Evolutionary conservation across 768 basidiomycete genomes (phyloP).

Genomic region (Lyophyllum decastes): DNA sequence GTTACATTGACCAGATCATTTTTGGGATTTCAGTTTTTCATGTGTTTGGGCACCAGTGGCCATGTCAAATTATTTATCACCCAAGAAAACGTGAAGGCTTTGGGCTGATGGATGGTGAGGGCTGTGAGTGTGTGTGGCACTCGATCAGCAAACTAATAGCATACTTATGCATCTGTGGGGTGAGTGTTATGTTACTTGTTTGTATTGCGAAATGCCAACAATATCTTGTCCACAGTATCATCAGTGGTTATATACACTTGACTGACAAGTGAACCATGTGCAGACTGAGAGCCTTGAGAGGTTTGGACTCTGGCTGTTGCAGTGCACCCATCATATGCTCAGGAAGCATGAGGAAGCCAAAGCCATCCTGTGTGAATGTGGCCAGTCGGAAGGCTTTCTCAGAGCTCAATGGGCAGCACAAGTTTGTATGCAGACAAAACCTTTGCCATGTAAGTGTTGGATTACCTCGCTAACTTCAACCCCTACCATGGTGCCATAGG

Average conservation of each 20-base stretch:
- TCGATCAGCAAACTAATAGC: not conserved
- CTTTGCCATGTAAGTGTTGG: conserved; percentile 19
- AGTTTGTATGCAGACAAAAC: conserved; percentile 8
- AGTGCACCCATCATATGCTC: not conserved
- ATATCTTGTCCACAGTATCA: not conserved
- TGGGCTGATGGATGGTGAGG: not conserved
- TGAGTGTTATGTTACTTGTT: not conserved
- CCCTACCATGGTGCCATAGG: not conserved
- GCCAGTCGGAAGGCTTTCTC: not conserved
- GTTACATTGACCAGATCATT: not conserved
- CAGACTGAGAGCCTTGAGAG: not conserved
- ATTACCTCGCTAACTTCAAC: not conserved
- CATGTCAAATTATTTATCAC: not conserved
- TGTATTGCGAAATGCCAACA: not conserved
- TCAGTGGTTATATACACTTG: not conserved
- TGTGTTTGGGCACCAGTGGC: not conserved
- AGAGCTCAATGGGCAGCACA: not conserved
- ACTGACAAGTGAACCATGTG: not conserved
- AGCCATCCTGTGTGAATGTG: not conserved
- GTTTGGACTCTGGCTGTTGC: not conserved
- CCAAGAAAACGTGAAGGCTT: not conserved
- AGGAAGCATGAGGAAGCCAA: not conserved
- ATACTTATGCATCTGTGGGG: not conserved
- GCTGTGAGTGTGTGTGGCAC: not conserved
- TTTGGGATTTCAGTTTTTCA: not conserved